Evolutionary conservation across 768 basidiomycete genomes (phyloP), one percentile per base, ranked within the genome.

Genomic region (Podaxis pistillaris): DNA sequence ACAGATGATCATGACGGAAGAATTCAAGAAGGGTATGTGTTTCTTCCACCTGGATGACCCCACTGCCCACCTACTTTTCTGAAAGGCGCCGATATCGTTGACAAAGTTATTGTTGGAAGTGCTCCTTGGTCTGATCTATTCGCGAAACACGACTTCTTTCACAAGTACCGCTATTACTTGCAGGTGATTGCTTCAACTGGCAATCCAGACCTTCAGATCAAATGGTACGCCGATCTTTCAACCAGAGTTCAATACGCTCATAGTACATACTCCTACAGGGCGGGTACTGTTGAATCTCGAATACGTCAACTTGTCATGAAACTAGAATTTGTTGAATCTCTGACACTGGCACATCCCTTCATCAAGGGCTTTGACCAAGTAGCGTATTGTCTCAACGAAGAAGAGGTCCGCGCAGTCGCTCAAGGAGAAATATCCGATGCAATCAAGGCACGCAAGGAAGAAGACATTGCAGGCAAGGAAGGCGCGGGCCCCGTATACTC

Each of bases 221-320:
- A 97, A 78, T 98, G 96, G 96, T 96, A 68, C 60, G 86, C 74
- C 22, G 6, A 28, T 33, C 62, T 33, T 22, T 33, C 24, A 49
- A 26, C 47, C 5, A 24, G 38, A 37, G 24, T 24, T 6, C 40
- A 55, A 36, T n/a, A 30, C 55, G 33, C 52, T 56, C 50, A 63
- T 63, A 60, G 36, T 50, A 49, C 33, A 46, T 54, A 11, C 33
- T 61, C 58, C 11, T 30, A 17, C 59, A 84, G 83, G 83, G 74
- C 94, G n/a, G 96, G 96, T 49, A 98, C 96, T n/a, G 97, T 99
- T 30, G 96, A 99, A 78, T 98, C 97, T 22, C 86, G 92, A 68
- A 83, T 98, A 79, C 88, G 97, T 49, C 95, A 95, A 74, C 83
- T 99, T 30, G 95, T 99, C 60, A 96, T 96, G 89, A 97, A 97